These are phyloP conservation scores for Botryobasidium botryosum DNA, from an alignment of 768 basidiomycete genomes.

Conservation along the genomic window DNA sequence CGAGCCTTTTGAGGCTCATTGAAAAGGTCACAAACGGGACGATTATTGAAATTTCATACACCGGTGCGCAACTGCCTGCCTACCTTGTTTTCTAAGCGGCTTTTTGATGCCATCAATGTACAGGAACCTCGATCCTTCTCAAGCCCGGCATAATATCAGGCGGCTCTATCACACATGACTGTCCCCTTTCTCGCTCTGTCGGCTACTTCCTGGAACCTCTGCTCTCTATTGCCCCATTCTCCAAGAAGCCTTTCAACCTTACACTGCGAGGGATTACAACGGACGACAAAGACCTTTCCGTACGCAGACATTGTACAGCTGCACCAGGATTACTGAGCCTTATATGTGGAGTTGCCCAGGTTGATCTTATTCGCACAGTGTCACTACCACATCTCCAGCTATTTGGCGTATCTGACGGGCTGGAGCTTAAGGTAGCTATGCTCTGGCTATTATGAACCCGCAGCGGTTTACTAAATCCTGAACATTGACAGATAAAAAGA, in stretches of 20 bases:
- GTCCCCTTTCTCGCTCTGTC: conserved; percentile 71
- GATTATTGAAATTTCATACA: conserved; percentile 88
- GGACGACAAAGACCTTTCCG: conserved; percentile 82
- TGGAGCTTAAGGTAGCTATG: conserved; percentile 64
- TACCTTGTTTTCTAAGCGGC: neutral
- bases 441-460: neutral
- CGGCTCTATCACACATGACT: conserved; percentile 68
- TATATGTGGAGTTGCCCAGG: conserved; percentile 29
- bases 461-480: neutral
- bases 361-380: conserved; percentile 75
- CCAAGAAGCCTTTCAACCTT: conserved; percentile 69
- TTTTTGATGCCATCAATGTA: neutral
- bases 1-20: conserved; percentile 69
- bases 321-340: neutral
- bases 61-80: conserved; percentile 36
- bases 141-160: conserved; percentile 87
- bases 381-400: conserved; percentile 80
- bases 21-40: conserved; percentile 92
- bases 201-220: conserved; percentile 92
- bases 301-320: conserved; percentile 22
- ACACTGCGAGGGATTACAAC: conserved; percentile 85
- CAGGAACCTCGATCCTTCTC: conserved; percentile 80
- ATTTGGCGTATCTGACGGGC: conserved; percentile 77
- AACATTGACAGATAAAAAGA: conserved; percentile 59
- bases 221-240: conserved; percentile 79